phyloP scores from a whole-genome alignment of 73 alveolate genomes.

The Stentor roeselii region DNA sequence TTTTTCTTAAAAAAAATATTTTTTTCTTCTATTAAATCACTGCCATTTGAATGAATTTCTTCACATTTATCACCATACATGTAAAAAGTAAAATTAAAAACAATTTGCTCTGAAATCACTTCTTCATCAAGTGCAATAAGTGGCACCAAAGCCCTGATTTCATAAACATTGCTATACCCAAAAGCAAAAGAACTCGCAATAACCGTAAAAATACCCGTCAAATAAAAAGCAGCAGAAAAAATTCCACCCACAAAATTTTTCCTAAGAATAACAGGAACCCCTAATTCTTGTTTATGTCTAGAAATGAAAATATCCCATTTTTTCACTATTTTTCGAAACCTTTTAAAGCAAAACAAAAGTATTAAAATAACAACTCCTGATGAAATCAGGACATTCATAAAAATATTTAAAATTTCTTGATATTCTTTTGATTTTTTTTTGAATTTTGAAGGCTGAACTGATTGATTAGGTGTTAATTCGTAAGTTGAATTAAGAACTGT shows the following conservation, averaged over 20 bases:
- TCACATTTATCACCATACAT: neutral
- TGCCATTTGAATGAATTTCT: neutral
- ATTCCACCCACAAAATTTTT: neutral
- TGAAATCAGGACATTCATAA: neutral
- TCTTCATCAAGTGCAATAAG: neutral
- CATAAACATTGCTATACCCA: neutral
- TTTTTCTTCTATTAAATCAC: neutral
- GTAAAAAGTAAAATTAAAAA: too few relatives aligned
- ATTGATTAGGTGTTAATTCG: neutral
- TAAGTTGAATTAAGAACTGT: neutral
- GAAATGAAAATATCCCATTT: neutral
- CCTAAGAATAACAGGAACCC: neutral
- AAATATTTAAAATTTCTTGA: too few relatives aligned
- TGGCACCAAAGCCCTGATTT: neutral
- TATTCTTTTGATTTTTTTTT: too few relatives aligned
- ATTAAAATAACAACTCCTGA: neutral
- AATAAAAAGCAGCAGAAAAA: neutral
- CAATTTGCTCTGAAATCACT: neutral
- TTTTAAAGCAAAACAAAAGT: neutral
- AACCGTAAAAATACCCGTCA: neutral
- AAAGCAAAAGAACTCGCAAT: neutral
- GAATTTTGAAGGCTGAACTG: neutral
- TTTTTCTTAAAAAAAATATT: too few relatives aligned
- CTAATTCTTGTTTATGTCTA: neutral
- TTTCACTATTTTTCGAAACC: neutral